Conservation (phyloP, 2,329 filamentous ascomycete species). For the Cryoendolithus antarcticus region DNA sequence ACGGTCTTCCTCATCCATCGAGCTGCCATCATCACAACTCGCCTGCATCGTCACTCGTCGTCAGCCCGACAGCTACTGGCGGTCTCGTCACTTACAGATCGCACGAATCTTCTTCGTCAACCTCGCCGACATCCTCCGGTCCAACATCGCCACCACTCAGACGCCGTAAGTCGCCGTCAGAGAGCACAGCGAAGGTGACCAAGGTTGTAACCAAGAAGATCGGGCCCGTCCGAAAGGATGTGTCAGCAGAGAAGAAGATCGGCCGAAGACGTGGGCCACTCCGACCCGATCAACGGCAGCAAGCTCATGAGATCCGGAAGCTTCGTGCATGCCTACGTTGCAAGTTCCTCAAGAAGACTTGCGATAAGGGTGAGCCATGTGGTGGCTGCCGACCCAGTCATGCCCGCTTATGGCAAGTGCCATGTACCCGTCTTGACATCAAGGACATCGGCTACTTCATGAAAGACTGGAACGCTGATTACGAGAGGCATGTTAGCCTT, state of each 20-base stretch:
- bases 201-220: constrained; percentile 75
- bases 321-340: constrained; percentile 84
- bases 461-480: constrained; percentile 98
- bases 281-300: constrained; percentile 85
- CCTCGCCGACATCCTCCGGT: constrained; percentile 22
- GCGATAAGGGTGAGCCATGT: constrained; percentile 93
- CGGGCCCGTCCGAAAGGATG: constrained; percentile 64
- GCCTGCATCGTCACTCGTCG: constrained; percentile 16
- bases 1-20: constrained; percentile 7
- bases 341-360: constrained; percentile 99
- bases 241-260: constrained; percentile 72
- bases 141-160: constrained; percentile 43
- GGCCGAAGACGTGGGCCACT: constrained; percentile 82
- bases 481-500: constrained; percentile 75
- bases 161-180: constrained; percentile 45
- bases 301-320: constrained; percentile 94
- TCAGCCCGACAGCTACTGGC: constrained; percentile 15
- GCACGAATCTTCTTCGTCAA: constrained; percentile 16
- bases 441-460: constrained; percentile 98
- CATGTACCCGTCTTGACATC: constrained; percentile 95
- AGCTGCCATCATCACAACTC: constrained; percentile 15
- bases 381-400: constrained; percentile 92
- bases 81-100: constrained; percentile 14
- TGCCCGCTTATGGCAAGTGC: constrained; percentile 91
- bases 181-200: constrained; percentile 58